phyloP scores from a whole-genome alignment of 202 grass and related monocot species.

The Brachypodium distachyon region DNA sequence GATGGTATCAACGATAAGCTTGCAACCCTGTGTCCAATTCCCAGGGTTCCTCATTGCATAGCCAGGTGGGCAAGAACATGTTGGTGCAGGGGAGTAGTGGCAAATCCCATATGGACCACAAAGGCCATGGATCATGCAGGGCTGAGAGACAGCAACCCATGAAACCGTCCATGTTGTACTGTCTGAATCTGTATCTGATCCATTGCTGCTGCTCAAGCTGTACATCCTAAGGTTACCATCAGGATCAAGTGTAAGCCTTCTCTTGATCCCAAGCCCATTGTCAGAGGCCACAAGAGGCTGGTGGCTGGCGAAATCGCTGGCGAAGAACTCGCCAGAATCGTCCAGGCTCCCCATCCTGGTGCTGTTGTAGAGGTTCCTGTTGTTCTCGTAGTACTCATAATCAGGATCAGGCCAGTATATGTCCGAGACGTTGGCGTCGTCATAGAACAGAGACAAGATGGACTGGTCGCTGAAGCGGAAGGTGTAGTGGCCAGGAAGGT shows the following conservation, averaged over 20 bases:
- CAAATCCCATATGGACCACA: slow-evolving; percentile 65
- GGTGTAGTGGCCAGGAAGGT: slow-evolving; percentile 13
- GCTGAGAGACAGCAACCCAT: slow-evolving; percentile 29
- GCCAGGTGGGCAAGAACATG: slow-evolving; percentile 49
- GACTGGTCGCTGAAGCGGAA: slow-evolving; percentile 39
- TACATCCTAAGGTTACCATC: slow-evolving; percentile 68
- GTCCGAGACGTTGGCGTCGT: slow-evolving; percentile 19
- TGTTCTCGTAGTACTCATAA: slow-evolving; percentile 29
- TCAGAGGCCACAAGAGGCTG: slow-evolving; percentile 30
- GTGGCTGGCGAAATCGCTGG: slow-evolving; percentile 28
- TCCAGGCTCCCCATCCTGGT: slow-evolving; percentile 30
- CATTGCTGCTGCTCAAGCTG: slow-evolving; percentile 46
- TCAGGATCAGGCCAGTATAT: slow-evolving; percentile 65
- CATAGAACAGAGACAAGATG: slow-evolving; percentile 36
- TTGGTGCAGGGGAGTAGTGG: slow-evolving; percentile 30
- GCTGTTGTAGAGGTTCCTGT: slow-evolving; percentile 35
- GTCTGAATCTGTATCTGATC: slow-evolving; percentile 2
- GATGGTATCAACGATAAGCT: not conserved
- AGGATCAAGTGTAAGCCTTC: slow-evolving; percentile 49
- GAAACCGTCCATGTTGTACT: slow-evolving; percentile 25
- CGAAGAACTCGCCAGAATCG: slow-evolving; percentile 22
- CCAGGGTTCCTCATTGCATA: slow-evolving; percentile 40
- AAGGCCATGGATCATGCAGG: slow-evolving; percentile 38
- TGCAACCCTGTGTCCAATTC: slow-evolving; percentile 57
- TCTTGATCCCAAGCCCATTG: slow-evolving; percentile 27